Evolutionary conservation across 2,329 filamentous ascomycete genomes (phyloP).

Genomic region (Xenoacremonium recifei): DNA sequence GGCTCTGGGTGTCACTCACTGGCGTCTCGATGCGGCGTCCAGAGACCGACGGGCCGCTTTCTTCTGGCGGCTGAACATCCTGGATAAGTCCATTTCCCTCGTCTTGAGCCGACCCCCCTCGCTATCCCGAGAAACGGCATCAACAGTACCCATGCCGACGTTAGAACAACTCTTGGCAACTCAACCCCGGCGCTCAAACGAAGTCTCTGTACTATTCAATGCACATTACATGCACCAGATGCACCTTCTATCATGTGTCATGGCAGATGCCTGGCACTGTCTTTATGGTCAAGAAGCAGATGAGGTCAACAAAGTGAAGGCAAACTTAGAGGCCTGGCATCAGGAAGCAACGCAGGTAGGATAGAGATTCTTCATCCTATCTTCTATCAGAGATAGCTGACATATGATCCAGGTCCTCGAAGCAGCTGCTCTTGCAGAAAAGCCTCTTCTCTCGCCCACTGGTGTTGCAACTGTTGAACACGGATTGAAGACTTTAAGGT

Average conservation of each 20-base stretch:
- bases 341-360: not conserved
- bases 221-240: slow-evolving; percentile 4
- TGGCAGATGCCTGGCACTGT: slow-evolving; percentile 4
- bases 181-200: not conserved
- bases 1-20: slow-evolving; percentile 2
- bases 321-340: not conserved
- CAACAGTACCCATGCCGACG: not conserved
- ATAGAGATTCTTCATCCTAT: not conserved
- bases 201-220: not conserved
- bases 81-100: slow-evolving; percentile 3
- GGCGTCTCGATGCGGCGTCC: slow-evolving; percentile 2
- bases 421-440: not conserved
- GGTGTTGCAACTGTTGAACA: not conserved
- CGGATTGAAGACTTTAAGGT: not conserved
- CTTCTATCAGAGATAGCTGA: not conserved
- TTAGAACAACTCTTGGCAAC: not conserved
- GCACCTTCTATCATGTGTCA: slow-evolving; percentile 2
- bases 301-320: not conserved
- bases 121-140: slow-evolving; percentile 1
- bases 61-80: slow-evolving; percentile 5
- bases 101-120: slow-evolving; percentile 1
- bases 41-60: slow-evolving; percentile 1
- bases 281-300: slow-evolving; percentile 1
- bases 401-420: not conserved
- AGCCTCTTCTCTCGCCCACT: not conserved